A percentile compares a stretch with the other conserved stretches of the same genome.
phyloP scores from a whole-genome alignment of 768 basidiomycete genomes.

The Daedaleopsis nitida region DNA sequence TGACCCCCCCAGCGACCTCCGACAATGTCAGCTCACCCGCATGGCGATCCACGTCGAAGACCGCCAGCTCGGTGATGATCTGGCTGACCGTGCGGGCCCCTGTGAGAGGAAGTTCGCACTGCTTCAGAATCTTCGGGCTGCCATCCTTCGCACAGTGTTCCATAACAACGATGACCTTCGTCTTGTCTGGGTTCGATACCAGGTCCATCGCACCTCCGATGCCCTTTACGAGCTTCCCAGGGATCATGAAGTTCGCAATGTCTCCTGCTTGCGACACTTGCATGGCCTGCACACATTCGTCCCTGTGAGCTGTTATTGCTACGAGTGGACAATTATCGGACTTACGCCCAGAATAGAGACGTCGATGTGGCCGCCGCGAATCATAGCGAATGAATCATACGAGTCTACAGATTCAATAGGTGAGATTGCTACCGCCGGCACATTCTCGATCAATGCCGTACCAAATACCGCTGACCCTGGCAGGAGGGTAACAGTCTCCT shows the following conservation, averaged over 20 bases:
- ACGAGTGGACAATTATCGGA: constrained; percentile 20
- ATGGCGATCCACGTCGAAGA: constrained; percentile 83
- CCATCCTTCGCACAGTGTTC: constrained; percentile 92
- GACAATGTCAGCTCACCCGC: constrained; percentile 72
- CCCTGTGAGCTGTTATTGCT: constrained; percentile 10
- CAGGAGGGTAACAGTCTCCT: constrained; percentile 90
- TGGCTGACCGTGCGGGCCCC: constrained; percentile 87
- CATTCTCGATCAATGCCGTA: constrained; percentile 35
- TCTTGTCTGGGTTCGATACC: constrained; percentile 94
- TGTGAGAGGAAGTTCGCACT: constrained; percentile 85
- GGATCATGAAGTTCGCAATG: constrained; percentile 98
- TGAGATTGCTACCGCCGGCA: not conserved
- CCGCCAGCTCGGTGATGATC: constrained; percentile 91
- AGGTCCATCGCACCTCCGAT: constrained; percentile 98
- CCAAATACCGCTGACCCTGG: constrained; percentile 93
- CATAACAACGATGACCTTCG: constrained; percentile 87
- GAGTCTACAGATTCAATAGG: constrained; percentile 55
- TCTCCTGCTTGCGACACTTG: constrained; percentile 92
- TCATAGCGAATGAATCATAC: constrained; percentile 95
- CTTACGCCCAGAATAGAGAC: constrained; percentile 90
- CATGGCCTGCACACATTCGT: constrained; percentile 71
- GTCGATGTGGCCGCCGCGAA: constrained; percentile 94
- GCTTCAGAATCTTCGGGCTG: constrained; percentile 80
- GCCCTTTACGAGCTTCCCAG: constrained; percentile 89
- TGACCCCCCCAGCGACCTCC: constrained; percentile 84